phyloP scores from a whole-genome alignment of 352 stramenopile genomes.

The Peronospora farinosa region DNA sequence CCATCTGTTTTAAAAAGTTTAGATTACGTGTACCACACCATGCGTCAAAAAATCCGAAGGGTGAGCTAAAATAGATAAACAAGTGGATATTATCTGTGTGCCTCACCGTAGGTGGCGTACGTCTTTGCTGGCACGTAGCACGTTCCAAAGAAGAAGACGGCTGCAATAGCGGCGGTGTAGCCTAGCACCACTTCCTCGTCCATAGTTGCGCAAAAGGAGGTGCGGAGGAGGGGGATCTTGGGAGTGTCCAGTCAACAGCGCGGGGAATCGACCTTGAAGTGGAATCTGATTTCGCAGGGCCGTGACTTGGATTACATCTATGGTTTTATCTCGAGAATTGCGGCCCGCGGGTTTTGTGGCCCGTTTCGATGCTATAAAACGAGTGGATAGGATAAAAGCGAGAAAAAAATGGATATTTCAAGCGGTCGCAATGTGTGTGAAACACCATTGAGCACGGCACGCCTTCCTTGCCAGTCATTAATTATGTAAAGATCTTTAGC shows the following conservation, averaged over 20 bases:
- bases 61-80: constrained; percentile 2
- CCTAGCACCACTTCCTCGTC: constrained; percentile 37
- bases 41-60: neutral
- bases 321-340: too few species aligned
- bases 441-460: too few species aligned
- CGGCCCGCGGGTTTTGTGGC: too few species aligned
- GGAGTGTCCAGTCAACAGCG: neutral
- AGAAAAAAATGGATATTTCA: too few species aligned
- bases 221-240: neutral
- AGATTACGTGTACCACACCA: constrained; percentile 16
- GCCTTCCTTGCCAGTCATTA: too few species aligned
- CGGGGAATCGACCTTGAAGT: neutral
- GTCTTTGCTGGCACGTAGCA: constrained; percentile 82
- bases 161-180: constrained; percentile 54
- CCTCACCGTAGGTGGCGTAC: constrained; percentile 68
- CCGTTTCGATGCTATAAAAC: too few species aligned
- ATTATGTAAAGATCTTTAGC: too few species aligned
- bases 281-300: too few species aligned
- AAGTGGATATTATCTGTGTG: constrained; percentile 2
- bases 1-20: constrained; percentile 39
- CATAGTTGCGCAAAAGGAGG: constrained; percentile 6
- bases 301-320: too few species aligned
- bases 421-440: too few species aligned
- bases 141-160: constrained; percentile 80
- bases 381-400: too few species aligned